Base-by-base conservation (phyloP, 129 eudicot species). In the Helianthus tuberosus region DNA sequence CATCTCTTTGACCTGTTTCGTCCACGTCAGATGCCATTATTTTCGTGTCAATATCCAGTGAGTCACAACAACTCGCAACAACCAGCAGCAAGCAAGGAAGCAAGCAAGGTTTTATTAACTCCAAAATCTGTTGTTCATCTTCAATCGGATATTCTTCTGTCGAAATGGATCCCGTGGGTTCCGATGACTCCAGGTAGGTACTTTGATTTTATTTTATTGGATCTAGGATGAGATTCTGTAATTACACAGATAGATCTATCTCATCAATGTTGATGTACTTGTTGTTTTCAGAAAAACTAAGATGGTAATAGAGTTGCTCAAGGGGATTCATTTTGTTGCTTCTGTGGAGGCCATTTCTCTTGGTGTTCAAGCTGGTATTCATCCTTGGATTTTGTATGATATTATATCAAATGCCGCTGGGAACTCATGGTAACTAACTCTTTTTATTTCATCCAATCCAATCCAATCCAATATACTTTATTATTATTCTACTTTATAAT, bases 321-420 rank as follows among this genome's bases (percentile, higher is more conserved):
- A 89, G 80, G 99, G 96, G 66, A 91, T 94, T 77, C 99, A 94
- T 84, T 88, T 85, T 80, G 88, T 91, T 70, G 80, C 96, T 81
- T 86, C 99, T 16, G 85, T 94, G 77, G 99, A 94, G 87, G 99
- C 97, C 84, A 86, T 94, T 62, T 87, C 89, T 77, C 92, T 94
- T 71, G 97, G 99, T 69, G 71, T 90, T 47, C 91, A 94, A 85
- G 93, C 96, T 66, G 95, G 96, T 51, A 86, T 94, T 75, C 97
- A 94, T 87, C 99, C 97, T 39, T 86, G 88, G 97, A 94, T 91
- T 82, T 60, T 94, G 58, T 85, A 91, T 39, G 90, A 94, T 69
- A 94, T 94, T 49, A 91, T 94, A 70, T 94, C 99, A 27, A 91
- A 94, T 84, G 99, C 99, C 63, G 99, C 99, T 3, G 97, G 99